Evolutionary conservation across 2,329 filamentous ascomycete species (phyloP).

Genomic region (Myriosclerotinia scirpicola): DNA sequence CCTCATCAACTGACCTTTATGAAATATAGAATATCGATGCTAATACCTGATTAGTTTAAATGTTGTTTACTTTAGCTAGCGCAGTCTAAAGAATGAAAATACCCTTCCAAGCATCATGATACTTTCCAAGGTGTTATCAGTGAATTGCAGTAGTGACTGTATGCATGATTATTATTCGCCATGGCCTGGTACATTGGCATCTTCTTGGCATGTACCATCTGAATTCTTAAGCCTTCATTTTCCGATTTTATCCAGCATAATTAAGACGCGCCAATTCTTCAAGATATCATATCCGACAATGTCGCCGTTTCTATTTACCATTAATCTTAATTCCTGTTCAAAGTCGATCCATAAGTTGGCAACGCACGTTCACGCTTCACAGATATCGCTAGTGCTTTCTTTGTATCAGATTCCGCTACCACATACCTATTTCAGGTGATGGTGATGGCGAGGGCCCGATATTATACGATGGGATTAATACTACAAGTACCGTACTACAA

Average conservation of each 20-base stretch:
- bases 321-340: too few relatives aligned
- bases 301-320: not conserved
- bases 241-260: not conserved
- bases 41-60: slow-evolving; percentile 8
- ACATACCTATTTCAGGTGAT: too few relatives aligned
- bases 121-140: not conserved
- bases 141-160: not conserved
- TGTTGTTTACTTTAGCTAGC: slow-evolving; percentile 19
- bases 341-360: too few relatives aligned
- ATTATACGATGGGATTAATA: too few relatives aligned
- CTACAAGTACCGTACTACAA: too few relatives aligned
- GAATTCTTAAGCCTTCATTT: not conserved
- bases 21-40: not conserved
- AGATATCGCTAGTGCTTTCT: not conserved
- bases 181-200: not conserved
- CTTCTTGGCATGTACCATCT: not conserved
- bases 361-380: too few relatives aligned
- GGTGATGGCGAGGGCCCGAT: too few relatives aligned
- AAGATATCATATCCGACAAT: too few relatives aligned
- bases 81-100: slow-evolving; percentile 21
- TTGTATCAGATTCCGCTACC: too few relatives aligned
- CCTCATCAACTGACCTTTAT: not conserved
- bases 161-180: not conserved
- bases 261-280: too few relatives aligned
- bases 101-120: slow-evolving; percentile 10